These are phyloP conservation scores for Blastobotrys americana DNA, from an alignment of 805 yeast genomes.

Conservation along the genomic window DNA sequence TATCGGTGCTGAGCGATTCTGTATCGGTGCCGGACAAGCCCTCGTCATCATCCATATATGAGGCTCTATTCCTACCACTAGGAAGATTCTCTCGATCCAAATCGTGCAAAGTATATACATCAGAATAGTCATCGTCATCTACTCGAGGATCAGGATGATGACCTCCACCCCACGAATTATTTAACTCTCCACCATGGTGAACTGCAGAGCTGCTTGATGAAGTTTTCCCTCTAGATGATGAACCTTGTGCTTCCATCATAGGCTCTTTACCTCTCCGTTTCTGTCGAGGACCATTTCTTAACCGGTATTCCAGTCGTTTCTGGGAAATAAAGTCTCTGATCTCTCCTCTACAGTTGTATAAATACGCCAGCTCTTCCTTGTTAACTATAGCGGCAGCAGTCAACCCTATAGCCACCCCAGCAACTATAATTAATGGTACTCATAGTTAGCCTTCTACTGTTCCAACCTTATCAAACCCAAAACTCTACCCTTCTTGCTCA, in stretches of 20 bases:
- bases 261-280: background rate
- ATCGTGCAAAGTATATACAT: background rate
- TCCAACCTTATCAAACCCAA: background rate
- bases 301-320: constrained; percentile 15
- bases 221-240: background rate
- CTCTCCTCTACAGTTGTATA: constrained; percentile 14
- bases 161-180: too few species aligned
- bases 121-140: constrained; percentile 3
- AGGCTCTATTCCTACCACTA: too few species aligned
- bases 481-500: background rate
- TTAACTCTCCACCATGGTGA: too few species aligned
- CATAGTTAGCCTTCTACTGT: background rate
- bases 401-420: constrained; percentile 19
- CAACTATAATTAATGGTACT: constrained; percentile 16
- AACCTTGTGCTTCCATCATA: background rate
- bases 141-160: too few species aligned
- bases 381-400: constrained; percentile 23
- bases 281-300: constrained; percentile 1
- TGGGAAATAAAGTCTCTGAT: constrained; percentile 13
- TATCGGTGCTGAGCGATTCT: background rate
- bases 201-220: too few species aligned
- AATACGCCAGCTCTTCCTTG: constrained; percentile 16
- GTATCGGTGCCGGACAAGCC: too few species aligned
- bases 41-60: too few species aligned
- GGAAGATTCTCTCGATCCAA: background rate